A percentile compares a stretch with the other conserved stretches of the same genome.
Conservation (phyloP, 495 filamentous ascomycete species). For the Bombardia bombarda region DNA sequence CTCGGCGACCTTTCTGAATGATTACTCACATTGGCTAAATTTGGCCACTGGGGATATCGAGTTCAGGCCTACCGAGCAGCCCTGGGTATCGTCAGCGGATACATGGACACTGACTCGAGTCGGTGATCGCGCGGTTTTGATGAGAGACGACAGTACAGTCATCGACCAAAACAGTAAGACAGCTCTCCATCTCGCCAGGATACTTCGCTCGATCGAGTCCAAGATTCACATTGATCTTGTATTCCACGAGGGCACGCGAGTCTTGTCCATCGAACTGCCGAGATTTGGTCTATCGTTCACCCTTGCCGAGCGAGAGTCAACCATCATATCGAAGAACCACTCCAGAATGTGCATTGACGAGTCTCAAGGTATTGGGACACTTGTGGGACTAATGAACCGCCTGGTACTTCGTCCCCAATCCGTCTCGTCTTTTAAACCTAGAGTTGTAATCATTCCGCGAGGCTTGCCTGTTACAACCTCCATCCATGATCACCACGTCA, state of each 20-base stretch:
- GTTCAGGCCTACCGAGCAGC: not conserved
- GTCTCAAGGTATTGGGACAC: constrained; percentile 40
- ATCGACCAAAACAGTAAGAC: not conserved
- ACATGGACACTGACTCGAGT: not conserved
- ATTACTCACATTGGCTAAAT: constrained; percentile 3
- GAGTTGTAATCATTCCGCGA: constrained; percentile 47
- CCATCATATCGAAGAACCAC: constrained; percentile 11
- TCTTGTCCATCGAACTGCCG: constrained; percentile 2
- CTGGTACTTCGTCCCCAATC: constrained; percentile 38
- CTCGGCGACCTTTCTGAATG: not conserved
- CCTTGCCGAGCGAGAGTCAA: not conserved
- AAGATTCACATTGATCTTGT: constrained; percentile 2
- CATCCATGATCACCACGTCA: constrained; percentile 25
- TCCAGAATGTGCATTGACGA: constrained; percentile 43
- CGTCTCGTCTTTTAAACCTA: not conserved
- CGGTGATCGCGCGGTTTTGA: too few species aligned
- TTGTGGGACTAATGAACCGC: constrained; percentile 46
- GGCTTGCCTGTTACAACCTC: constrained; percentile 20
- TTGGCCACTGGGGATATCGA: not conserved
- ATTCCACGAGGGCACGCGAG: not conserved
- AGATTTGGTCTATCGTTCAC: constrained; percentile 8
- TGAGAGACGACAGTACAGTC: not conserved
- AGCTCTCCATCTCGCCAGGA: not conserved
- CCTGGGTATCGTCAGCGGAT: not conserved
- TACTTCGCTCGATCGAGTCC: constrained; percentile 2